phyloP scores from a whole-genome alignment of 176 grass and related monocot species.

The Musa acuminata region DNA sequence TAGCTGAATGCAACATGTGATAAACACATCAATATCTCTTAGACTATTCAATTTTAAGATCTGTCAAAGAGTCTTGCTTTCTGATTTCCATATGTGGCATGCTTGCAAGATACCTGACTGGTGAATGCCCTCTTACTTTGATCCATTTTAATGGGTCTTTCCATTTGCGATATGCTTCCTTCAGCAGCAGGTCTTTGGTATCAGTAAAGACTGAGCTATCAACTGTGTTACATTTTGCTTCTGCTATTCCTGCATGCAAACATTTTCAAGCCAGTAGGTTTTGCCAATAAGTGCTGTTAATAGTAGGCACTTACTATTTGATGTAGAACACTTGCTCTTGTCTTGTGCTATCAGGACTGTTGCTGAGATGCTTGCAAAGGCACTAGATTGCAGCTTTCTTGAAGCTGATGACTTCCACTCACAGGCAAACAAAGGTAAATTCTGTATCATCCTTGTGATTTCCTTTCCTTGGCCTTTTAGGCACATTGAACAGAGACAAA shows the following conservation, averaged over 20 bases:
- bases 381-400: slow-evolving; percentile 56
- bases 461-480: neutral
- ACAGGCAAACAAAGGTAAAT: slow-evolving; percentile 66
- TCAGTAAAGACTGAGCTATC: neutral
- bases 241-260: neutral
- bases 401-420: slow-evolving; percentile 89
- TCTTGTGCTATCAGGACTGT: slow-evolving; percentile 42
- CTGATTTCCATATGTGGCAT: neutral
- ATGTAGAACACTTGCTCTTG: neutral
- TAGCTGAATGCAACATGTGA: no score
- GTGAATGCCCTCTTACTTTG: neutral
- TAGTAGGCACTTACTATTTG: neutral
- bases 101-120: no score
- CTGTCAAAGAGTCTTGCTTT: neutral
- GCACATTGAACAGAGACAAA: neutral
- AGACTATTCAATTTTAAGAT: no score
- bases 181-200: neutral
- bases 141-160: neutral
- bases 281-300: neutral
- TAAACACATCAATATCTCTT: no score
- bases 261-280: neutral
- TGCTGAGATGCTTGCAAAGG: slow-evolving; percentile 49
- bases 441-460: neutral
- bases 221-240: neutral
- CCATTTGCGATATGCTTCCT: neutral